Conservation (phyloP, 192 early-diverging fungal genomes). For the Coemansia sp. region DNA sequence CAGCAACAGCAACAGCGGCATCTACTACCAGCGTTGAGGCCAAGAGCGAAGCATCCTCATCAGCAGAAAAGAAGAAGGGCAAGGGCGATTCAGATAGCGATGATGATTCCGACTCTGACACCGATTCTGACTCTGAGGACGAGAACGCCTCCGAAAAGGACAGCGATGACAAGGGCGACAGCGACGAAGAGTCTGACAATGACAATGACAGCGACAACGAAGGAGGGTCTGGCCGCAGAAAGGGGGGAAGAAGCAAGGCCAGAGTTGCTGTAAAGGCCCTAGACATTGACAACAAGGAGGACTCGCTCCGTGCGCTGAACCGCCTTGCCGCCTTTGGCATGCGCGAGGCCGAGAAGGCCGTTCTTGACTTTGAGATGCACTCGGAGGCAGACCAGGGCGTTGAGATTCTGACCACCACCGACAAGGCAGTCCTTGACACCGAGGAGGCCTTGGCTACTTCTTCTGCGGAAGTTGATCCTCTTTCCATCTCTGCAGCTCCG, state of each 20-base stretch:
- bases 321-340: slow-evolving; percentile 40
- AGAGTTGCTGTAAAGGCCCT: slow-evolving; percentile 1
- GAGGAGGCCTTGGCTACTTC: slow-evolving; percentile 1
- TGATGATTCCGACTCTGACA: neutral
- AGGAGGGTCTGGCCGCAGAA: neutral
- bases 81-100: slow-evolving; percentile 3
- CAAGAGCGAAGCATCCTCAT: neutral
- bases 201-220: neutral
- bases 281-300: slow-evolving; percentile 5
- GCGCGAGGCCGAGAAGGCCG: slow-evolving; percentile 40
- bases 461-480: neutral
- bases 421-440: neutral
- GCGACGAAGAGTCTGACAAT: slow-evolving; percentile 6
- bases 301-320: slow-evolving; percentile 31
- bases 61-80: too few species aligned
- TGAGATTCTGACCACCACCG: slow-evolving; percentile 31
- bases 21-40: neutral
- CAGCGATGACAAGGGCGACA: slow-evolving; percentile 15
- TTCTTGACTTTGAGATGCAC: slow-evolving; percentile 33
- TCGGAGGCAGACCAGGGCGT: slow-evolving; percentile 18
- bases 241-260: slow-evolving; percentile 10
- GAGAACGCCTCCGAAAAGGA: slow-evolving; percentile 29
- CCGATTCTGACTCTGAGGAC: neutral
- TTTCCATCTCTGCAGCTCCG: neutral
- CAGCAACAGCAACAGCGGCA: neutral